These are phyloP conservation scores for Taphrina betulina DNA, from an alignment of 1,139 yeast genomes.

Conservation along the genomic window DNA sequence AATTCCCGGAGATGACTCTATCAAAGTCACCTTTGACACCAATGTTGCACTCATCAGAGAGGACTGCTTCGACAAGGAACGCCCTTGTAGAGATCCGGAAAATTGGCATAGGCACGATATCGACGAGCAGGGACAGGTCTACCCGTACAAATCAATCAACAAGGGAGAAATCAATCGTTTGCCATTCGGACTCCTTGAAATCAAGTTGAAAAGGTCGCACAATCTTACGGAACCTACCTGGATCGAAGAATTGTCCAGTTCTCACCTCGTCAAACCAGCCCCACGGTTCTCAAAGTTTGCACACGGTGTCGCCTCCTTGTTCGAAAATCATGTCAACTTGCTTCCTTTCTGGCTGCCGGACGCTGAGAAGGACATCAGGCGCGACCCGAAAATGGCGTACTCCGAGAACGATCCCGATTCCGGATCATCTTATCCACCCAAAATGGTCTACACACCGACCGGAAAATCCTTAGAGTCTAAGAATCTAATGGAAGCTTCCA, in stretches of 20 bases:
- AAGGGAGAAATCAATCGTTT: slow-evolving; percentile 83
- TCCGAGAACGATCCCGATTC: slow-evolving; percentile 51
- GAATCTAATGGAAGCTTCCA: slow-evolving; percentile 31
- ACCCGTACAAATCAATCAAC: slow-evolving; percentile 71
- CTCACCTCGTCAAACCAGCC: slow-evolving; percentile 83
- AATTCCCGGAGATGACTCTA: slow-evolving; percentile 93
- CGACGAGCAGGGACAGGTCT: slow-evolving; percentile 64
- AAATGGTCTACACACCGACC: slow-evolving; percentile 32
- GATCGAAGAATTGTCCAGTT: slow-evolving; percentile 81
- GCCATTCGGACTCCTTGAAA: slow-evolving; percentile 90
- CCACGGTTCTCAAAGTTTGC: slow-evolving; percentile 87
- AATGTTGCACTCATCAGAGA: slow-evolving; percentile 85
- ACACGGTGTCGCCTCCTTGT: slow-evolving; percentile 86
- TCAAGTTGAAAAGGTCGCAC: slow-evolving; percentile 56
- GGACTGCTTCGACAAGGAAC: slow-evolving; percentile 75
- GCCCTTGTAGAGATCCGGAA: slow-evolving; percentile 85
- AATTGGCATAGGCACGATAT: slow-evolving; percentile 92
- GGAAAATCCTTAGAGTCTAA: slow-evolving; percentile 35
- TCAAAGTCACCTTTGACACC: slow-evolving; percentile 84
- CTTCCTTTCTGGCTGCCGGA: slow-evolving; percentile 95
- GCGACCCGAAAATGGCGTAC: slow-evolving; percentile 72
- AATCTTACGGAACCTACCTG: slow-evolving; percentile 49
- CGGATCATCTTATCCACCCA: slow-evolving; percentile 29
- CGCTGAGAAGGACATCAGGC: slow-evolving; percentile 73
- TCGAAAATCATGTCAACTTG: slow-evolving; percentile 64